These are phyloP conservation scores for Biscogniauxia sp. DNA, from an alignment of 2,329 filamentous ascomycete species.

Conservation along the genomic window DNA sequence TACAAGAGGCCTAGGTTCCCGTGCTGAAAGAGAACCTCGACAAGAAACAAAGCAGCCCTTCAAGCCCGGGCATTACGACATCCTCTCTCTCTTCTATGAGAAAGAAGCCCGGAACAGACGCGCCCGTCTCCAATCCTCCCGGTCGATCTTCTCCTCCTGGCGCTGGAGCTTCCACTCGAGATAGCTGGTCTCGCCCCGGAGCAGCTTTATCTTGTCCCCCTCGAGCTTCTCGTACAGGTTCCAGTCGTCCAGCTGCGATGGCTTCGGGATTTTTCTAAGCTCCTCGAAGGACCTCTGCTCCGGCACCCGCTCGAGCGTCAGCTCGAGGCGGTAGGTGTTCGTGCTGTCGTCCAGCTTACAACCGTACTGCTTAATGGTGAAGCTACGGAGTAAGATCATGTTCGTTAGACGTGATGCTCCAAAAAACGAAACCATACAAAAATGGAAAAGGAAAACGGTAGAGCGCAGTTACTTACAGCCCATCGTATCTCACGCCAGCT, in stretches of 20 bases:
- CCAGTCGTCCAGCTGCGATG: constrained; percentile 59
- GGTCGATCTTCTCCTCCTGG: constrained; percentile 27
- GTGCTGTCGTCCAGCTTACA: constrained; percentile 39
- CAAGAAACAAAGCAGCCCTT: background rate
- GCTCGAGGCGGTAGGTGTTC: constrained; percentile 41
- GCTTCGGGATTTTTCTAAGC: constrained; percentile 45
- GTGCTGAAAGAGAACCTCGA: too few relatives aligned
- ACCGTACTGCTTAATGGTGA: constrained; percentile 48
- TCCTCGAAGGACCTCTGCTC: constrained; percentile 43
- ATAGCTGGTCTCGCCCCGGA: constrained; percentile 39
- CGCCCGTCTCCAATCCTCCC: constrained; percentile 24
- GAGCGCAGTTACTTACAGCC: constrained; percentile 43
- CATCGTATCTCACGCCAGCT: constrained; percentile 56
- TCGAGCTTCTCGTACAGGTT: constrained; percentile 47
- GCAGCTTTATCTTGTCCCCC: constrained; percentile 39
- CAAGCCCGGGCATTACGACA: background rate
- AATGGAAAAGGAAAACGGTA: background rate
- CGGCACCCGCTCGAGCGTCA: constrained; percentile 45
- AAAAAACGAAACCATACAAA: too few relatives aligned
- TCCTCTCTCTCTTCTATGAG: constrained; percentile 7
- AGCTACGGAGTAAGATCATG: constrained; percentile 35
- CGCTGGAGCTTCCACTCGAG: constrained; percentile 39
- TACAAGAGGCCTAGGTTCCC: too few relatives aligned
- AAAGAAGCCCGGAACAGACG: constrained; percentile 19
- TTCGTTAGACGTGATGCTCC: background rate